Percentiles rank a stretch among this genome's conserved stretches.
phyloP scores from a whole-genome alignment of 2,329 filamentous ascomycete genomes.

The Colletotrichum plurivorum region DNA sequence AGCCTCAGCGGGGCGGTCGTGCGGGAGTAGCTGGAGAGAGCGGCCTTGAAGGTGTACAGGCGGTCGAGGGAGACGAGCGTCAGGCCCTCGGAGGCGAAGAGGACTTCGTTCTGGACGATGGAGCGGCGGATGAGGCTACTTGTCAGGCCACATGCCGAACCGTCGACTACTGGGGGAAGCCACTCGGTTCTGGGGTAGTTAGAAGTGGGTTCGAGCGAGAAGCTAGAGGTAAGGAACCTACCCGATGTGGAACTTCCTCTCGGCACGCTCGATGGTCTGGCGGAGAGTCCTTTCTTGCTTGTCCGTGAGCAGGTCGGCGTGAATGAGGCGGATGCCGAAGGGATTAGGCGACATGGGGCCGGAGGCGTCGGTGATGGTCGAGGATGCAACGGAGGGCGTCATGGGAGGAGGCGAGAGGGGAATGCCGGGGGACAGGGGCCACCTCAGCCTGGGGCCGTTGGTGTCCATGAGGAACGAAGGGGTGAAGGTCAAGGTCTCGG shows the following conservation, averaged over 20 bases:
- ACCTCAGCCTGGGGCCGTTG: constrained; percentile 46
- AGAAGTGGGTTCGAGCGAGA: constrained; percentile 23
- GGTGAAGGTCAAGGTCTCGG: constrained; percentile 51
- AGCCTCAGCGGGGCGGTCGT: constrained; percentile 61
- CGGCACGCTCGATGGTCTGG: constrained; percentile 65
- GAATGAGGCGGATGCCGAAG: constrained; percentile 66
- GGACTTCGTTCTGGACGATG: constrained; percentile 70
- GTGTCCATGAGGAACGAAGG: constrained; percentile 49
- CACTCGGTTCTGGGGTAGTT: constrained; percentile 52
- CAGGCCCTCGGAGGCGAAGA: constrained; percentile 73
- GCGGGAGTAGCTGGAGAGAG: constrained; percentile 69
- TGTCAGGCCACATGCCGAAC: constrained; percentile 61
- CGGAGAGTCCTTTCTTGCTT: constrained; percentile 64
- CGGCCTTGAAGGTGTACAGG: constrained; percentile 75
- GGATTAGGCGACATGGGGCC: constrained; percentile 52
- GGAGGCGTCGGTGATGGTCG: constrained; percentile 50
- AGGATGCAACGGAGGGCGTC: constrained; percentile 63
- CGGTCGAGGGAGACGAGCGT: constrained; percentile 73
- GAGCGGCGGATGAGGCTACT: constrained; percentile 69
- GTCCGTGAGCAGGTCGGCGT: constrained; percentile 60
- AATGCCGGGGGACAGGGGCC: constrained; percentile 56
- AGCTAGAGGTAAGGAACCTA: constrained; percentile 31
- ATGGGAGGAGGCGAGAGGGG: constrained; percentile 59
- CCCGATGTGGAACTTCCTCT: constrained; percentile 56
- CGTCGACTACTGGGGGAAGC: constrained; percentile 60